Evolutionary conservation across 164 flowering plant species (phyloP).

Genomic region (Dillenia suffruticosa): DNA sequence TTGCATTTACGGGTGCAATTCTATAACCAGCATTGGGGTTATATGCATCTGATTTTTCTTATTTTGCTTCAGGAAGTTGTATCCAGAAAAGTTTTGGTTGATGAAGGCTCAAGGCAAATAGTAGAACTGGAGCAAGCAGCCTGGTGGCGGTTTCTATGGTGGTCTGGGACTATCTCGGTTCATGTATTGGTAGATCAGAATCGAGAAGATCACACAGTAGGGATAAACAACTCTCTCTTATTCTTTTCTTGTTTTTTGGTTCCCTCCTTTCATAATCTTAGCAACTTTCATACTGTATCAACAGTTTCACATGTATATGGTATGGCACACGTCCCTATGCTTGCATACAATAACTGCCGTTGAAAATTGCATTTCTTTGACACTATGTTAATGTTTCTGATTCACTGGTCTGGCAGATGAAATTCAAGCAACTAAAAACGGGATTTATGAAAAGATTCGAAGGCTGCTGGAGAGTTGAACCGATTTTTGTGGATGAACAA

Average conservation of each 20-base stretch:
- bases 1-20: too few species aligned
- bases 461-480: slow-evolving; percentile 84
- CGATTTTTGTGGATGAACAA: slow-evolving; percentile 70
- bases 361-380: too few species aligned
- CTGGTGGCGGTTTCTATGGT: slow-evolving; percentile 94
- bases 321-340: too few species aligned
- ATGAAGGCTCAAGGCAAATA: slow-evolving; percentile 87
- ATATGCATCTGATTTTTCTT: too few species aligned
- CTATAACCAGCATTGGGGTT: too few species aligned
- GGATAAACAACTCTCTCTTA: slow-evolving; percentile 3
- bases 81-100: slow-evolving; percentile 74
- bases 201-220: slow-evolving; percentile 74
- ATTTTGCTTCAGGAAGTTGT: slow-evolving; percentile 57
- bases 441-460: slow-evolving; percentile 93
- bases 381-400: neutral
- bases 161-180: slow-evolving; percentile 87
- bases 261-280: neutral
- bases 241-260: neutral
- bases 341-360: too few species aligned
- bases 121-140: slow-evolving; percentile 97
- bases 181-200: slow-evolving; percentile 96
- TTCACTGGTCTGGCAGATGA: slow-evolving; percentile 46
- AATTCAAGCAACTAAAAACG: slow-evolving; percentile 78
- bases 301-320: too few species aligned
- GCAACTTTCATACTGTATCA: too few species aligned